phyloP scores from a whole-genome alignment of 148 eudicot genomes.

The Cornus kousa region DNA sequence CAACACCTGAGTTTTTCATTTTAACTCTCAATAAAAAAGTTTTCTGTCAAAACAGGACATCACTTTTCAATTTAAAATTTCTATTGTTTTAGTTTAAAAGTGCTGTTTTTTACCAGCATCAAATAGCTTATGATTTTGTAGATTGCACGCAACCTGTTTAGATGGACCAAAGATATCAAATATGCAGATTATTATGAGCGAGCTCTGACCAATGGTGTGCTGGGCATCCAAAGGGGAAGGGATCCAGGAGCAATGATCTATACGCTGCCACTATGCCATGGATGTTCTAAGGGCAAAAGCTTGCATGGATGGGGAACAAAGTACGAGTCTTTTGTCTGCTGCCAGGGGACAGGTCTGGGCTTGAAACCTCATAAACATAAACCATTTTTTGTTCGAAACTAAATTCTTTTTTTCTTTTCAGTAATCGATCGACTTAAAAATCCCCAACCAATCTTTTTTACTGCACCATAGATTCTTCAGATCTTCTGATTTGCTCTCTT shows the following conservation, averaged over 20 bases:
- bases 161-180: constrained; percentile 79
- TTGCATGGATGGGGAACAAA: constrained; percentile 69
- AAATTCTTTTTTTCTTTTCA: not conserved
- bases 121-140: constrained; percentile 17
- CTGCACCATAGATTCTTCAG: too few relatives aligned
- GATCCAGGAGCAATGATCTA: constrained; percentile 94
- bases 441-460: too few relatives aligned
- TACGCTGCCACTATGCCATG: constrained; percentile 81
- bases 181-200: constrained; percentile 96
- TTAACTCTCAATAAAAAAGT: too few relatives aligned
- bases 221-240: constrained; percentile 79
- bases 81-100: not conserved
- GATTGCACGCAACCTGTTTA: constrained; percentile 86
- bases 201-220: constrained; percentile 80
- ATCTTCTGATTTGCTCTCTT: not conserved
- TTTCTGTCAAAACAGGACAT: too few relatives aligned
- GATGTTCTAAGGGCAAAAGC: constrained; percentile 64
- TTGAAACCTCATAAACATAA: not conserved
- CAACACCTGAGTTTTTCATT: too few relatives aligned
- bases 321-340: constrained; percentile 82
- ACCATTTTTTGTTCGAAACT: too few relatives aligned
- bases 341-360: constrained; percentile 84
- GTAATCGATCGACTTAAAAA: too few relatives aligned
- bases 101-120: not conserved
- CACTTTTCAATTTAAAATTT: too few relatives aligned